Conservation (phyloP, 495 filamentous ascomycete species). For the Hyaloscypha variabilis region DNA sequence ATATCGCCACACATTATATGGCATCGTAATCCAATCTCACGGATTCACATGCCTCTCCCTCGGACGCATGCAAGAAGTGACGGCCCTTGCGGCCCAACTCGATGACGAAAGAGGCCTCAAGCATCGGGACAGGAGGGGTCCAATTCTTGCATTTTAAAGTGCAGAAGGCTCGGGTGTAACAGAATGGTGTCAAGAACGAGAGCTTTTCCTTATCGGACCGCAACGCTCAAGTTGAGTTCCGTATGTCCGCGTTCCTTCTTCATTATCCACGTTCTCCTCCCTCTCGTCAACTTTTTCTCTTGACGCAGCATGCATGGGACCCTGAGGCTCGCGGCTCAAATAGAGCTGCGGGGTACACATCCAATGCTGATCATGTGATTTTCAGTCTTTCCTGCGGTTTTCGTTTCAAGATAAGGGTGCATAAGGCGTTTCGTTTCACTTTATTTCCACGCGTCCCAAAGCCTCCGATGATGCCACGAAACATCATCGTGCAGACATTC, state of each 20-base stretch:
- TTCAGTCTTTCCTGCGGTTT: neutral
- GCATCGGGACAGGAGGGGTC: neutral
- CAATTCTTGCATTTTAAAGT: neutral
- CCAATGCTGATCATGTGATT: neutral
- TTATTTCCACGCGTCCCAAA: neutral
- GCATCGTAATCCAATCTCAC: neutral
- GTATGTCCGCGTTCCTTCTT: neutral
- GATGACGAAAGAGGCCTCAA: neutral
- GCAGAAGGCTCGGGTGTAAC: neutral
- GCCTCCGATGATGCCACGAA: neutral
- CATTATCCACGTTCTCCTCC: neutral
- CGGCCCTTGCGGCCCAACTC: neutral
- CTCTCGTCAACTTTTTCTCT: neutral
- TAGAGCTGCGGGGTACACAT: conserved; percentile 1
- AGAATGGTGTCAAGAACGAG: neutral
- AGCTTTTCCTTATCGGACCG: neutral
- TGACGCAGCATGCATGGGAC: neutral
- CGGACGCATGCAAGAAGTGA: neutral
- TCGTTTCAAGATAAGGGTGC: neutral
- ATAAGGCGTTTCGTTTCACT: neutral
- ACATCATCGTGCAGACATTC: neutral
- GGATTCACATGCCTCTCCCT: neutral
- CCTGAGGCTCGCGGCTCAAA: conserved; percentile 1
- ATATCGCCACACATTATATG: conserved; percentile 3
- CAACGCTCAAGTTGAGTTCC: conserved; percentile 1